These are phyloP conservation scores for Astragalus membranaceus DNA, from an alignment of 306 rosid genomes.

Conservation along the genomic window DNA sequence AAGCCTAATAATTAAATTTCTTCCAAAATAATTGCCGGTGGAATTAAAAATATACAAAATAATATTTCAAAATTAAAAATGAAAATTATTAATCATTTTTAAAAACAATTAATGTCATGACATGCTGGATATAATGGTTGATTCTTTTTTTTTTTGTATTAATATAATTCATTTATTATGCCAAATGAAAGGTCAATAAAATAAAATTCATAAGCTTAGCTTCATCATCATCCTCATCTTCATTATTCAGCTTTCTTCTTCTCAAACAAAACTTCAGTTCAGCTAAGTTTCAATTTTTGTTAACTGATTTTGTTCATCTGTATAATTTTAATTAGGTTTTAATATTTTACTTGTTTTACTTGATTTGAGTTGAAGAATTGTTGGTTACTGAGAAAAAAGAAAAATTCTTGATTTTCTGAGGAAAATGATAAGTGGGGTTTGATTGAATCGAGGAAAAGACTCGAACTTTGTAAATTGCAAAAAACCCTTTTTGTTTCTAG, in stretches of 20 bases:
- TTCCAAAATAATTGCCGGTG: slow-evolving; percentile 35
- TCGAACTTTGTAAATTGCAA: slow-evolving; percentile 26
- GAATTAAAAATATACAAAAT: background rate
- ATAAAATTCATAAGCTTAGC: slow-evolving; percentile 20
- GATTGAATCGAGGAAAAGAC: slow-evolving; percentile 31
- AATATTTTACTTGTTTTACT: background rate
- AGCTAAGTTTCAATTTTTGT: slow-evolving; percentile 15
- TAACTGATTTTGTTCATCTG: background rate
- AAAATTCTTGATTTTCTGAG: slow-evolving; percentile 5
- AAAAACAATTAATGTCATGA: too few species aligned
- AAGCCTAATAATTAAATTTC: background rate
- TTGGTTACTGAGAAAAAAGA: slow-evolving; percentile 1
- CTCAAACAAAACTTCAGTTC: slow-evolving; percentile 21
- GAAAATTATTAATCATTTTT: too few species aligned
- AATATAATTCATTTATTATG: background rate
- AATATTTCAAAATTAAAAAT: too few species aligned
- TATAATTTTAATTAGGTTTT: background rate
- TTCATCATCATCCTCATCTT: background rate
- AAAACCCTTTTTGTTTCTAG: background rate
- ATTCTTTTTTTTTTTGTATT: too few species aligned
- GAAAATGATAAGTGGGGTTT: slow-evolving; percentile 13
- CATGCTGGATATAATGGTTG: too few species aligned
- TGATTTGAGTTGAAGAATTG: slow-evolving; percentile 15
- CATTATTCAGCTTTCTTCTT: background rate
- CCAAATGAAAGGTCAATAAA: slow-evolving; percentile 5